Evolutionary conservation across 495 filamentous ascomycete species (phyloP).

Genomic region (Bacidia gigantensis): DNA sequence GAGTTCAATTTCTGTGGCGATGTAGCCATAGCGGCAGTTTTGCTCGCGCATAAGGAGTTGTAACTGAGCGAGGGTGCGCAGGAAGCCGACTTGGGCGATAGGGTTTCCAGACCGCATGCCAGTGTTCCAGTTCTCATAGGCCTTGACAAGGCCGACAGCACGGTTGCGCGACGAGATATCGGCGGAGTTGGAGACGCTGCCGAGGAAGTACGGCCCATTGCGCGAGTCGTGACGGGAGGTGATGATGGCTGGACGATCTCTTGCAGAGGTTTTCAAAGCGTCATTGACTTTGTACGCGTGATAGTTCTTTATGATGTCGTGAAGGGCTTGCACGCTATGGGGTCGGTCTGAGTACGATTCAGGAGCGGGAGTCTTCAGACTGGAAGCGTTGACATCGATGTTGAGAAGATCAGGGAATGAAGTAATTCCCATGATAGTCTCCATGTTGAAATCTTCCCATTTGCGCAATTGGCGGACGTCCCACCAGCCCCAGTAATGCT

Average conservation of each 20-base stretch:
- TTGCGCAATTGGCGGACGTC: conserved; percentile 74
- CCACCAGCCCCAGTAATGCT: conserved; percentile 84
- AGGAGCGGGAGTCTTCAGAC: conserved; percentile 46
- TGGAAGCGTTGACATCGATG: conserved; percentile 46
- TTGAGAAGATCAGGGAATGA: conserved; percentile 61
- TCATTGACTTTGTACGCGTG: conserved; percentile 71
- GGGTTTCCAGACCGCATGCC: conserved; percentile 70
- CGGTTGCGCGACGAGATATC: conserved; percentile 49
- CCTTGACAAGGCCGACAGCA: conserved; percentile 76
- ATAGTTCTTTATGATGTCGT: conserved; percentile 51
- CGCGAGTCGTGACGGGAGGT: conserved; percentile 59
- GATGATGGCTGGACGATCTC: conserved; percentile 42
- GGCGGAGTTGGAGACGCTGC: conserved; percentile 20
- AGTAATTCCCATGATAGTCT: conserved; percentile 58
- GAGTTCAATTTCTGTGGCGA: conserved; percentile 88
- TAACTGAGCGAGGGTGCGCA: conserved; percentile 67
- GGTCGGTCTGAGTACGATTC: conserved; percentile 44
- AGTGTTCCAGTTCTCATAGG: conserved; percentile 85
- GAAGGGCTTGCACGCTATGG: conserved; percentile 58
- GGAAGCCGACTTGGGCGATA: conserved; percentile 68
- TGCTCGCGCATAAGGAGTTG: conserved; percentile 87
- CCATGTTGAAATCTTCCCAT: conserved; percentile 65
- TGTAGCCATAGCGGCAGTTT: conserved; percentile 84
- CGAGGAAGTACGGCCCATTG: conserved; percentile 56
- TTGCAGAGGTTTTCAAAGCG: conserved; percentile 54